phyloP scores from a whole-genome alignment of 179 eudicot genomes.

The Heliamphora pulchella region DNA sequence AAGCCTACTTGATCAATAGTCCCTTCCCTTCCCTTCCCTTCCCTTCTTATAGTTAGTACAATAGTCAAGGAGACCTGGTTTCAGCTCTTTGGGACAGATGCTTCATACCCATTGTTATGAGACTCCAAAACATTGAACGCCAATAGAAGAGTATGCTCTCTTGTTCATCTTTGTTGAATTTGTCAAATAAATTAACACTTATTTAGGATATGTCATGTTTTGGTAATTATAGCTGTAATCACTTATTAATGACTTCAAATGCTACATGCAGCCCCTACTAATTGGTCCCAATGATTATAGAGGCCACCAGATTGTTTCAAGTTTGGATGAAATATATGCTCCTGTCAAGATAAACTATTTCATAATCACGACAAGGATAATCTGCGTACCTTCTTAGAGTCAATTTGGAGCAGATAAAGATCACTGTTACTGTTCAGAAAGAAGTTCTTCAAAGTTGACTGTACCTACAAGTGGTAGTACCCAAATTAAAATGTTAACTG shows the following conservation, averaged over 20 bases:
- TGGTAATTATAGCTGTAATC: not conserved
- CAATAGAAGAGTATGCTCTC: too few species aligned
- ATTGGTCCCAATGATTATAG: not conserved
- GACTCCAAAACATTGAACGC: not conserved
- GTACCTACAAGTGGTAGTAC: conserved; percentile 41
- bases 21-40: too few species aligned
- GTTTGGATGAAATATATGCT: not conserved
- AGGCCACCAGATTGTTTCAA: conserved; percentile 9
- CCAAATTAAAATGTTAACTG: not conserved
- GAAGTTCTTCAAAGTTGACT: conserved; percentile 61
- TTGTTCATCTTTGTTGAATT: too few species aligned
- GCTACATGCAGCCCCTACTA: not conserved
- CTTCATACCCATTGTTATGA: not conserved
- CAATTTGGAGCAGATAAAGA: conserved; percentile 72
- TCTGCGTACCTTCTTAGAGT: conserved; percentile 59
- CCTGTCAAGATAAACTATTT: not conserved
- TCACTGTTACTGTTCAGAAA: conserved; percentile 41
- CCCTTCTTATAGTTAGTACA: not conserved
- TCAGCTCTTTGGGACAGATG: not conserved
- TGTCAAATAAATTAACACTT: too few species aligned
- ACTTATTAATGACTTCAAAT: not conserved
- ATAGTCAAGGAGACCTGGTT: not conserved
- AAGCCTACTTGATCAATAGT: too few species aligned
- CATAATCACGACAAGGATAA: not conserved
- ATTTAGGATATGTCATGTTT: not conserved